Evolutionary conservation across 768 basidiomycete genomes (phyloP), one percentile per base, ranked within the genome.

Genomic region (Cubamyces sp.): DNA sequence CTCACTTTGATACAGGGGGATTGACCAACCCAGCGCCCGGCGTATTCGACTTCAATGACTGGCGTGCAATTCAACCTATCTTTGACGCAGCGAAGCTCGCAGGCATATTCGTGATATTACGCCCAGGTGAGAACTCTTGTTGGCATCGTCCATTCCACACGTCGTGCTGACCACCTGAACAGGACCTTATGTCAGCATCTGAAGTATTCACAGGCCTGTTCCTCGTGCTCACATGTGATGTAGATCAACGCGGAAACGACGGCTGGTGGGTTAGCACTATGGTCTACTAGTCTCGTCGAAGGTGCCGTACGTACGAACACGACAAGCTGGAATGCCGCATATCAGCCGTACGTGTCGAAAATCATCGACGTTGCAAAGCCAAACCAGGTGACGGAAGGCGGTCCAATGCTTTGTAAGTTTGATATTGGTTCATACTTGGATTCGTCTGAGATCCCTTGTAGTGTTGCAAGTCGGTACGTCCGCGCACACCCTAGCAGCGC

Each of bases 241-340:
- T 84, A 91, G 67, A 91, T 92, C 75, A 92, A 92, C 66, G 90
- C 90, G 3, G 91, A 92, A 70, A 91, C 89, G 0, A 87, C 87
- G 11, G 91, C 89, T 0, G 91, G 91, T 21, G 91, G 91, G 11
- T 78, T 86, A 54, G 77, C 84, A 1, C 80, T 81, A 53, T 92
- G 91, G 91, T 78, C 83, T 5, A 92, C 91, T 1, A 81, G 83
- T 9, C 81, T 86, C 67, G 84, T 89, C 12, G 81, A 84, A 4
- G 87, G 87, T 11, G 75, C 77, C 47, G 76, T 92, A 12, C 83
- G 92, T 16, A 91, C 89, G 19, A 88, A 90, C 59, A 87, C 83
- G 5, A 81, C 86, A 0, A 87, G 88, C 66, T 93, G 85, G 81
- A 77, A 75, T 37, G 82, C 78, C 9, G 84, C 90, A 0, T 94